Evolutionary conservation across 2,329 filamentous ascomycete genomes (phyloP).

Genomic region (Sodiomyces alkalinus): DNA sequence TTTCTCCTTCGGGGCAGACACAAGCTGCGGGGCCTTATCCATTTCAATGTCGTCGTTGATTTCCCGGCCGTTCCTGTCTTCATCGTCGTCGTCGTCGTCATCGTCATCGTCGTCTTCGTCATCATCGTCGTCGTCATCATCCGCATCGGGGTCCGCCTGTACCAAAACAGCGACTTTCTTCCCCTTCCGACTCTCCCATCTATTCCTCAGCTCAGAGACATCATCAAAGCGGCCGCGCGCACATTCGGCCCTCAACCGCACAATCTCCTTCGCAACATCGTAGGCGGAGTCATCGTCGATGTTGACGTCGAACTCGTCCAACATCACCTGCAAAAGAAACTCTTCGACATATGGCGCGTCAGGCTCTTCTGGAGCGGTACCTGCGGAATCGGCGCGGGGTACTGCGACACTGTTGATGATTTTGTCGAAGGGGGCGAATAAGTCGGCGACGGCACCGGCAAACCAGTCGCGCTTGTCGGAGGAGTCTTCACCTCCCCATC

Average conservation of each 20-base stretch:
- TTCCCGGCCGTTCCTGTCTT: too few relatives aligned
- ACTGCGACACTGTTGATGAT: conserved; percentile 15
- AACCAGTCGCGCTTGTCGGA: conserved; percentile 93
- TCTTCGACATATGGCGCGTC: conserved; percentile 71
- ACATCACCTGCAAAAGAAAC: conserved; percentile 77
- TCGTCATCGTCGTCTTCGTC: conserved; percentile 47
- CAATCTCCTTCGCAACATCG: conserved; percentile 57
- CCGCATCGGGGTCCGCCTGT: not conserved
- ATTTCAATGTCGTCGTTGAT: conserved; percentile 47
- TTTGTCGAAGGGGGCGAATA: conserved; percentile 53
- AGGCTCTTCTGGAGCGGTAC: conserved; percentile 31
- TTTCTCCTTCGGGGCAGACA: conserved; percentile 44
- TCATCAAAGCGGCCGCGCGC: conserved; percentile 49
- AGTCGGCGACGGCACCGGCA: conserved; percentile 70
- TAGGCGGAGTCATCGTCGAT: conserved; percentile 79
- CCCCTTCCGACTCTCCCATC: conserved; percentile 46
- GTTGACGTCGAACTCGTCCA: conserved; percentile 88
- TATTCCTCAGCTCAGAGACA: conserved; percentile 46
- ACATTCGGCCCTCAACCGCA: conserved; percentile 50
- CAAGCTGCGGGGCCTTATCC: conserved; percentile 51
- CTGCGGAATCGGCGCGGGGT: conserved; percentile 6
- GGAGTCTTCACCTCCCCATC: conserved; percentile 75
- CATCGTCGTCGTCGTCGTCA: conserved; percentile 34
- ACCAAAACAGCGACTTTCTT: conserved; percentile 26
- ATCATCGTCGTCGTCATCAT: conserved; percentile 42